Evolutionary conservation across 2,329 filamentous ascomycete genomes (phyloP).

Genomic region (Dendrostoma leiphaemia): DNA sequence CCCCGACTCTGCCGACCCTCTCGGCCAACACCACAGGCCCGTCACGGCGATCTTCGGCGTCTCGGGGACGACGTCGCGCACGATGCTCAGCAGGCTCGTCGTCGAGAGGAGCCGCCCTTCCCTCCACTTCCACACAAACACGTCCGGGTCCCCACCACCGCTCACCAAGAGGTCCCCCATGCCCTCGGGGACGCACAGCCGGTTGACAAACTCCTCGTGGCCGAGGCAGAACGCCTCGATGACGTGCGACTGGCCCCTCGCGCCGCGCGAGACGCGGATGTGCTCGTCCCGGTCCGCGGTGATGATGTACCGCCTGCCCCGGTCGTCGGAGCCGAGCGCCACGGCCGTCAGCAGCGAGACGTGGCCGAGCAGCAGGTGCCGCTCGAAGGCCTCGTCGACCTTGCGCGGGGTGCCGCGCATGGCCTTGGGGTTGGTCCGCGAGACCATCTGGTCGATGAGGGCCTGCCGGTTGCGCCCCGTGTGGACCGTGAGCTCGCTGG

Average conservation of each 20-base stretch:
- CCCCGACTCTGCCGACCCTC: constrained; percentile 14
- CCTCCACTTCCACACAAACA: constrained; percentile 84
- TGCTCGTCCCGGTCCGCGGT: constrained; percentile 65
- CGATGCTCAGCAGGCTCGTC: constrained; percentile 47
- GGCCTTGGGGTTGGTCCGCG: constrained; percentile 28
- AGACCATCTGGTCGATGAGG: constrained; percentile 56
- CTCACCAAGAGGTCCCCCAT: constrained; percentile 68
- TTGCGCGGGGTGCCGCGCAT: constrained; percentile 22
- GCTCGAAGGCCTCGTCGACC: constrained; percentile 60
- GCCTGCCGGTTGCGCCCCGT: constrained; percentile 61
- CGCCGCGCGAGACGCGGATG: constrained; percentile 80
- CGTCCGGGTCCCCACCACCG: constrained; percentile 77
- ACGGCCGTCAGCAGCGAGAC: constrained; percentile 92
- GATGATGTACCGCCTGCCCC: constrained; percentile 46
- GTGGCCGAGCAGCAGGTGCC: constrained; percentile 81
- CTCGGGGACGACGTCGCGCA: constrained; percentile 34
- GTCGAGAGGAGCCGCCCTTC: constrained; percentile 51
- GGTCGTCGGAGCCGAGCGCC: constrained; percentile 46
- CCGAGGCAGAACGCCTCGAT: constrained; percentile 90
- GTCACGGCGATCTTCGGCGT: constrained; percentile 47
- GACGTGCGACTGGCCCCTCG: constrained; percentile 74
- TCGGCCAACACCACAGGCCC: constrained; percentile 34
- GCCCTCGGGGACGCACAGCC: constrained; percentile 63
- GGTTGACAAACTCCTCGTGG: constrained; percentile 81
- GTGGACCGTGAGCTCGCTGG: constrained; percentile 61